Conservation (phyloP, 2,329 filamentous ascomycete genomes). For the Cephalotrichum gorgonifer region DNA sequence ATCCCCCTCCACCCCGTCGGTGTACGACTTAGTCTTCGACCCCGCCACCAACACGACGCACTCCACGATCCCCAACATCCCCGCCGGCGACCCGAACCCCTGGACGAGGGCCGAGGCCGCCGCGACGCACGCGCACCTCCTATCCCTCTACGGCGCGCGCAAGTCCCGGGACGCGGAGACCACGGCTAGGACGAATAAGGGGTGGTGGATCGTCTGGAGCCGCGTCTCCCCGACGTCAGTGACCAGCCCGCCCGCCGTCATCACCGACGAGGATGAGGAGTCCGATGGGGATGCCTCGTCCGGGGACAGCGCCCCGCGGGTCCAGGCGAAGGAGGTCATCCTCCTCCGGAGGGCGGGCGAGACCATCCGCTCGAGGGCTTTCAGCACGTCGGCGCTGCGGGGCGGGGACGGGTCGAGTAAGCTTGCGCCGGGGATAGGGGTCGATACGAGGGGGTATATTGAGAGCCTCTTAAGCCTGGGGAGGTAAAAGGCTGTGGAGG, state of each 20-base stretch:
- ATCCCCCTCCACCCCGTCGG: slow-evolving; percentile 23
- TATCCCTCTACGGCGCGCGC: slow-evolving; percentile 40
- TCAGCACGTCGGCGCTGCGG: slow-evolving; percentile 16
- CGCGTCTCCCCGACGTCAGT: slow-evolving; percentile 14
- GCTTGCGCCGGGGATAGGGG: slow-evolving; percentile 62
- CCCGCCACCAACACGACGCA: slow-evolving; percentile 43
- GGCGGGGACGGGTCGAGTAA: slow-evolving; percentile 35
- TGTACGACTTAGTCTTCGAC: slow-evolving; percentile 55
- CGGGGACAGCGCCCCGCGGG: background rate
- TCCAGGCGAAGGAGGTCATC: slow-evolving; percentile 50
- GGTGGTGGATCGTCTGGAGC: slow-evolving; percentile 63
- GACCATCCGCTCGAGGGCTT: slow-evolving; percentile 31
- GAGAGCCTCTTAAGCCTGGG: slow-evolving; percentile 47
- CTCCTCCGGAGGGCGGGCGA: slow-evolving; percentile 48
- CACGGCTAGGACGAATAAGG: slow-evolving; percentile 55
- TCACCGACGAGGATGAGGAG: background rate
- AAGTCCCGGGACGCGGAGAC: slow-evolving; percentile 37
- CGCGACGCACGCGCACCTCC: slow-evolving; percentile 53
- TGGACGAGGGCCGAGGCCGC: slow-evolving; percentile 56
- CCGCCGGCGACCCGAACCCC: slow-evolving; percentile 26
- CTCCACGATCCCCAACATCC: slow-evolving; percentile 58
- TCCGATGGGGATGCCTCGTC: background rate
- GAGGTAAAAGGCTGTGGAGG: background rate
- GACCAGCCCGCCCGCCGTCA: background rate
- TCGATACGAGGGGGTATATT: slow-evolving; percentile 67